Base-by-base conservation (phyloP, 2,329 filamentous ascomycete genomes). In the Zasmidium citrigriseum region DNA sequence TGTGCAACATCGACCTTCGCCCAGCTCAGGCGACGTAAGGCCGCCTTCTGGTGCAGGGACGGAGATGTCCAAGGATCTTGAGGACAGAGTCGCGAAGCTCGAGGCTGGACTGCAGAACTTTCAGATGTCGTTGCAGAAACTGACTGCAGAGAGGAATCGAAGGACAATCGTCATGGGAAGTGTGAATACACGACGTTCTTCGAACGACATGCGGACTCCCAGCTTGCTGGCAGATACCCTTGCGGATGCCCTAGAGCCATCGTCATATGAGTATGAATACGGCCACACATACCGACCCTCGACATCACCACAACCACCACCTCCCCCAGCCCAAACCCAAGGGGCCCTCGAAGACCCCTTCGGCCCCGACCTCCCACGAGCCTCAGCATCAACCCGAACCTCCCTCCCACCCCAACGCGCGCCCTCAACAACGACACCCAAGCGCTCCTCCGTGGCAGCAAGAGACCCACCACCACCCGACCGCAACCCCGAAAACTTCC, bases 171-270 rank as follows among this genome's bases (percentile, higher is more conserved):
- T 72, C 2, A 63, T 72, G 24, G 65, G 67, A 44, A 55, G 58
- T 21, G 29, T 69, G 14, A 54, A 54, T 9, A 60, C 58, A 11
- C 54, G 54, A 55, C 58, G 63, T 22, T 62, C 52, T 34, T 64
- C 56, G 18, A 61, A 45, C 12, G 61, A 63, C 22, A 61, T 59
- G 47, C 65, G 69, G 23, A 70, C 70, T 10, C 71, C 72, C 2
- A 74, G 72, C 56, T 69, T 72, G 63, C 64, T 75, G 12, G 67
- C 70, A 2, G 70, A 73, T 16, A 68, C 70, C 9, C 63, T 70
- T 45, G 41, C 64, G 23, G 54, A 60, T 48, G 44, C 58, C 44
- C 58, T 68, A 3, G 57, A 56, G 46, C 57, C 58, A n/a, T 59
- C 64, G 12, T 34, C 57, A 2, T 63, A 68, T 16, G 55, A 67